phyloP scores from a whole-genome alignment of 2,329 filamentous ascomycete genomes.

The Neonectria ditissima region DNA sequence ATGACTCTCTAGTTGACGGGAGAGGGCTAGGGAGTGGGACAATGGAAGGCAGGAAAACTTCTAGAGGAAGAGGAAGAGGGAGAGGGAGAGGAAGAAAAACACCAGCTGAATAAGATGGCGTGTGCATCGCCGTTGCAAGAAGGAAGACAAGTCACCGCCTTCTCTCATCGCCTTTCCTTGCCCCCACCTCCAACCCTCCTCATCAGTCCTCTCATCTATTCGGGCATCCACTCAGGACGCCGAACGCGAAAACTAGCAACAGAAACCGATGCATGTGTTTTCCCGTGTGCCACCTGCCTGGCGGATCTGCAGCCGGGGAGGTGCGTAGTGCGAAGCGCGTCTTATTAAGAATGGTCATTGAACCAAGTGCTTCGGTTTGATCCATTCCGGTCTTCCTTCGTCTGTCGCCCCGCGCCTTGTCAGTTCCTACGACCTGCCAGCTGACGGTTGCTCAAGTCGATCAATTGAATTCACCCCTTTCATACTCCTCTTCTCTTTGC shows the following conservation, averaged over 20 bases:
- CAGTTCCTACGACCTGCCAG: constrained; percentile 19
- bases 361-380: constrained; percentile 27
- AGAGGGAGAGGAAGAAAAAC: not conserved
- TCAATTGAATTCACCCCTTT: constrained; percentile 4
- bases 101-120: not conserved
- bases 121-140: not conserved
- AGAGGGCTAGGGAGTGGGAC: not conserved
- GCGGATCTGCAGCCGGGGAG: constrained; percentile 40
- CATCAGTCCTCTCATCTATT: constrained; percentile 17
- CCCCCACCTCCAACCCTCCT: constrained; percentile 27
- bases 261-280: constrained; percentile 36
- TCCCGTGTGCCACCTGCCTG: constrained; percentile 41
- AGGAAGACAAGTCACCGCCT: not conserved
- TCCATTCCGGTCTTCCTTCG: constrained; percentile 17
- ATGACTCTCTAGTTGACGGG: not conserved
- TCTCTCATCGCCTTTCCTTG: not conserved
- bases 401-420: constrained; percentile 21
- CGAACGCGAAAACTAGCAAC: constrained; percentile 29
- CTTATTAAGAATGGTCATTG: constrained; percentile 38
- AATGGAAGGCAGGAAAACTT: not conserved
- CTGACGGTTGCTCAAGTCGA: constrained; percentile 11
- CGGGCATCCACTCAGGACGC: constrained; percentile 27
- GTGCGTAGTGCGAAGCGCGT: constrained; percentile 33
- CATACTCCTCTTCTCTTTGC: not conserved
- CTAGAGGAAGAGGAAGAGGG: not conserved